Evolutionary conservation across 148 eudicot species (phyloP).

Genomic region (Cornus kousa): DNA sequence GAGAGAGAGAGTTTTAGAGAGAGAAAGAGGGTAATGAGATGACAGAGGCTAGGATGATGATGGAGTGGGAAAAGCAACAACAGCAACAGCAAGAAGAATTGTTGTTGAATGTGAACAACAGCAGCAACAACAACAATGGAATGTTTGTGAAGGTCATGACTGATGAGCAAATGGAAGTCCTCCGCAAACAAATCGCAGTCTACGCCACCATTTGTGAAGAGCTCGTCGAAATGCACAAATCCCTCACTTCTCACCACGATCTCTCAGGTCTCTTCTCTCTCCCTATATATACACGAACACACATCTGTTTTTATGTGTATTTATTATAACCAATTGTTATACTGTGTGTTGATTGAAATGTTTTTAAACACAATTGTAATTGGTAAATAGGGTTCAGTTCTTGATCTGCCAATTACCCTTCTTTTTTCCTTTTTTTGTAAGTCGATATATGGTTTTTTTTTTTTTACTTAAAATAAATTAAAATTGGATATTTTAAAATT

Average conservation of each 20-base stretch:
- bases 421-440: not conserved
- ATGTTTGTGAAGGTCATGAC: conserved; percentile 85
- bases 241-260: conserved; percentile 74
- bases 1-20: not conserved
- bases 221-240: conserved; percentile 80
- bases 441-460: not conserved
- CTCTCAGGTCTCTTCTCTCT: conserved; percentile 47
- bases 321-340: not conserved
- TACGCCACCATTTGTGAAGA: conserved; percentile 84
- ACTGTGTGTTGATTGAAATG: not conserved
- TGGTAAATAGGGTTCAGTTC: not conserved
- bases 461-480: not conserved
- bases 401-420: not conserved
- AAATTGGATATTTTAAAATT: not conserved
- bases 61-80: conserved; percentile 18
- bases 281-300: not conserved
- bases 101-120: conserved; percentile 11
- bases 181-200: conserved; percentile 82
- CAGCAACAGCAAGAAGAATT: conserved; percentile 4
- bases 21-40: not conserved
- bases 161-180: conserved; percentile 81
- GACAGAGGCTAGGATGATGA: conserved; percentile 17
- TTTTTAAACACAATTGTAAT: not conserved
- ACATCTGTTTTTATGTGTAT: too few species aligned
- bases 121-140: conserved; percentile 23